phyloP scores from a whole-genome alignment of 805 yeast species.

The Soucietia sequanensis region DNA sequence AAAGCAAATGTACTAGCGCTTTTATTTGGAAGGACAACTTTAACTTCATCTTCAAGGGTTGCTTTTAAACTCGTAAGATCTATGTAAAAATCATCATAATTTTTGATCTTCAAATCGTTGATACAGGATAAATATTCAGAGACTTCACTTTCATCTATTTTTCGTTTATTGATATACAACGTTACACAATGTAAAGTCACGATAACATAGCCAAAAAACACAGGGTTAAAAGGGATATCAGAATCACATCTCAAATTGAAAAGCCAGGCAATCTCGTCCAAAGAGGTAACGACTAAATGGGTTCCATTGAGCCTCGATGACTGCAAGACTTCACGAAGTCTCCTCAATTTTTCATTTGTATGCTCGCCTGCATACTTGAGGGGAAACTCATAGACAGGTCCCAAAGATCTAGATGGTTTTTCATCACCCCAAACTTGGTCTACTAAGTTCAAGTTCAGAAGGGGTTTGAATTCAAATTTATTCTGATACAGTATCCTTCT shows the following conservation, averaged over 20 bases:
- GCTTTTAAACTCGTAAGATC: constrained; percentile 41
- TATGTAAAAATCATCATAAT: constrained; percentile 58
- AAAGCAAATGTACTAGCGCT: constrained; percentile 31
- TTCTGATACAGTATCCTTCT: constrained; percentile 15
- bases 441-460: constrained; percentile 28
- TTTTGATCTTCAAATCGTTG: constrained; percentile 36
- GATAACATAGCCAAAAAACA: constrained; percentile 69
- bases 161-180: constrained; percentile 54
- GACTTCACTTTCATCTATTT: constrained; percentile 29
- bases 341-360: constrained; percentile 25
- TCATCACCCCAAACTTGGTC: constrained; percentile 40
- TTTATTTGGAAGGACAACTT: constrained; percentile 33
- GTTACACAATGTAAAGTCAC: constrained; percentile 32
- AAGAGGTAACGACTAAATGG: constrained; percentile 57
- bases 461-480: constrained; percentile 29
- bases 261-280: constrained; percentile 92
- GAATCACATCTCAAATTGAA: constrained; percentile 73
- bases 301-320: constrained; percentile 15
- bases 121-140: constrained; percentile 24
- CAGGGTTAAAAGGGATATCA: constrained; percentile 85
- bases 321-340: constrained; percentile 31
- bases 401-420: constrained; percentile 31
- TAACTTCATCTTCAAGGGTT: constrained; percentile 11
- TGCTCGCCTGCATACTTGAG: constrained; percentile 34
- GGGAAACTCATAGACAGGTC: constrained; percentile 29